phyloP scores from a whole-genome alignment of 148 eudicot species.

The Rhododendron simsii region DNA sequence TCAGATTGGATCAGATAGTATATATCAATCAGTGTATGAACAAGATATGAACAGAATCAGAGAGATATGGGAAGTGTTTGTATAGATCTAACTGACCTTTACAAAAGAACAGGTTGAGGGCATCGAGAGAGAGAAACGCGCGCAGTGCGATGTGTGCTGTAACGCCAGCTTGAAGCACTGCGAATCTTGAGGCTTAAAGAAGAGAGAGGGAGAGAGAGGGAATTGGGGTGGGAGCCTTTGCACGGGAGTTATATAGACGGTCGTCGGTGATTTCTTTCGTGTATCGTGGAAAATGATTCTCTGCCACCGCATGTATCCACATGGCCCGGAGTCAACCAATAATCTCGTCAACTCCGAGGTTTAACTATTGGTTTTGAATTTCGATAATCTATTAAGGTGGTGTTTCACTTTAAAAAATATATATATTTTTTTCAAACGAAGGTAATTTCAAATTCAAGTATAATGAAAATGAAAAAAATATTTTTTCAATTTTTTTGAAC shows the following conservation, averaged over 20 bases:
- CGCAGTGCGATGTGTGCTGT: background rate
- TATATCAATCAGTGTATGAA: background rate
- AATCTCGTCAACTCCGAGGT: background rate
- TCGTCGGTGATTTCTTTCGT: background rate
- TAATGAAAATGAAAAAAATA: too few relatives aligned
- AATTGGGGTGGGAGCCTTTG: background rate
- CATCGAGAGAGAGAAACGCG: background rate
- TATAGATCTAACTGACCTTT: slow-evolving; percentile 14
- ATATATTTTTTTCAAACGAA: too few relatives aligned
- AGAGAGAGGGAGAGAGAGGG: background rate
- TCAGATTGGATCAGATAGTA: slow-evolving; percentile 1
- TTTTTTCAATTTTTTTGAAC: too few relatives aligned
- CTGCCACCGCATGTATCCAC: background rate
- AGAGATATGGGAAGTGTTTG: background rate
- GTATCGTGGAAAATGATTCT: background rate
- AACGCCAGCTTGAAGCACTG: background rate
- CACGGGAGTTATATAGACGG: background rate
- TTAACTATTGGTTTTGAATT: too few relatives aligned
- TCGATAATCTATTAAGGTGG: too few relatives aligned
- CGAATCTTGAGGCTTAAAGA: background rate
- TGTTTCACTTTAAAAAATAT: too few relatives aligned
- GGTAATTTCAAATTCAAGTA: too few relatives aligned
- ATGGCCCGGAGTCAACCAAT: background rate
- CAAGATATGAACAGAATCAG: background rate
- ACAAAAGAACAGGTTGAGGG: background rate